A percentile compares a stretch with the other conserved stretches of the same genome.
Conservation (phyloP, 257 asterid genomes). For the Paulownia fortunei region DNA sequence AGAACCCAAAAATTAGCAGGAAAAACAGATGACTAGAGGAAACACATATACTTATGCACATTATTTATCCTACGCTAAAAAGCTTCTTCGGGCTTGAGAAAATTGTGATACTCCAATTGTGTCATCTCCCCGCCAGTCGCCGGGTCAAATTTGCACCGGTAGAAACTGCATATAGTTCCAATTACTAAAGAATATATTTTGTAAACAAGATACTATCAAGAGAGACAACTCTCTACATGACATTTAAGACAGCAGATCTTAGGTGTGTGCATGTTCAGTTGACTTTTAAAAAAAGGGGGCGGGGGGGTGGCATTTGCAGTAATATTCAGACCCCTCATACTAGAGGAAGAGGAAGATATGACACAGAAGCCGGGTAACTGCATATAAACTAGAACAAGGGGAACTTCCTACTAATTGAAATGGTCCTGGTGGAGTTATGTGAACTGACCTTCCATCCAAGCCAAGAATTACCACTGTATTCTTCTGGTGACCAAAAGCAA, state of each 20-base stretch:
- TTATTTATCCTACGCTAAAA: slow-evolving; percentile 36
- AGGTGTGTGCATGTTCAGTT: background rate
- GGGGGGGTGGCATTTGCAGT: background rate
- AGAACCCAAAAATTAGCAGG: slow-evolving; percentile 32
- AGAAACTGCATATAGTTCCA: slow-evolving; percentile 60
- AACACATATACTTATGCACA: background rate
- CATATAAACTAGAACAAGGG: background rate
- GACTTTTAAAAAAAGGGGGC: too few species aligned
- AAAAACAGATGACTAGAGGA: background rate
- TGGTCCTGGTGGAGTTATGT: background rate
- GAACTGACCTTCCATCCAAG: slow-evolving; percentile 88
- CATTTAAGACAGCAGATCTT: background rate
- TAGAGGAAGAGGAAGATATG: background rate
- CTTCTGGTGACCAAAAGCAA: slow-evolving; percentile 91
- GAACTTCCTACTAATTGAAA: background rate
- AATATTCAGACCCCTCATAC: too few species aligned
- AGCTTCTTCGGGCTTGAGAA: slow-evolving; percentile 74
- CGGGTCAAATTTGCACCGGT: slow-evolving; percentile 76
- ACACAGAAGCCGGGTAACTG: background rate
- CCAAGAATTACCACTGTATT: slow-evolving; percentile 87
- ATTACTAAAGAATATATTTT: background rate
- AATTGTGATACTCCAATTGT: slow-evolving; percentile 81
- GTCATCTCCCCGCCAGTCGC: slow-evolving; percentile 85
- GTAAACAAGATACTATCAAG: background rate
- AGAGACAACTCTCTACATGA: background rate